Evolutionary conservation across 2,329 filamentous ascomycete species (phyloP).

Genomic region (Tolypocladium sp.): DNA sequence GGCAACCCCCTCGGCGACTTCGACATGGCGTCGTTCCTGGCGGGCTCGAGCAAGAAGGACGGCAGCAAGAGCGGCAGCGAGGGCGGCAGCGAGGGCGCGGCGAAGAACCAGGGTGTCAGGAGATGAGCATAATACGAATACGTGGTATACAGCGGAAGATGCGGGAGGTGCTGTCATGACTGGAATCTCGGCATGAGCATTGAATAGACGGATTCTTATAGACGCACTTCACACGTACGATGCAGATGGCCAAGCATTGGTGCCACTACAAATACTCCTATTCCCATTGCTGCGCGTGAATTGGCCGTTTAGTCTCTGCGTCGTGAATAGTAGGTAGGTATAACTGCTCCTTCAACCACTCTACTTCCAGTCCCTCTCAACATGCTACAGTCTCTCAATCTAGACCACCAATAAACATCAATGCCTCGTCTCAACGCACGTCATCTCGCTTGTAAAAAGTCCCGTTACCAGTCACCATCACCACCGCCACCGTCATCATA

Average conservation of each 20-base stretch:
- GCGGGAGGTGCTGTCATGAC: not conserved
- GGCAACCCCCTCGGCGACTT: slow-evolving; percentile 44
- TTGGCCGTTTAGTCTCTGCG: not conserved
- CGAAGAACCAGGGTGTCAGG: slow-evolving; percentile 32
- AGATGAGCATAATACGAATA: slow-evolving; percentile 14
- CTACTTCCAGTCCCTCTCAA: not conserved
- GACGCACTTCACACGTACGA: not conserved
- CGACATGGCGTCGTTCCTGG: slow-evolving; percentile 55
- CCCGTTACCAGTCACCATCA: not conserved
- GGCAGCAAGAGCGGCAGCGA: slow-evolving; percentile 4
- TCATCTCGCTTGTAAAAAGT: not conserved
- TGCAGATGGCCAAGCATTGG: not conserved
- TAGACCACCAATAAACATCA: not conserved
- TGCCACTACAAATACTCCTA: not conserved
- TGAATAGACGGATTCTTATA: not conserved
- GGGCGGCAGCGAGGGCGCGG: slow-evolving; percentile 12
- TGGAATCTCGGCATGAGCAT: not conserved
- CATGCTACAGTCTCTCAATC: not conserved
- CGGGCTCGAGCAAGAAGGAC: slow-evolving; percentile 41
- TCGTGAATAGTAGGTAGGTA: not conserved
- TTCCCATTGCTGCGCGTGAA: not conserved
- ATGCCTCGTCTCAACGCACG: not conserved
- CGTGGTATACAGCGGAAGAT: not conserved
- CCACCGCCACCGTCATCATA: slow-evolving; percentile 16
- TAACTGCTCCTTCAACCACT: not conserved